Evolutionary conservation across 768 basidiomycete species (phyloP), one percentile per base, ranked within the genome.

Genomic region (Tylopilus sp.): DNA sequence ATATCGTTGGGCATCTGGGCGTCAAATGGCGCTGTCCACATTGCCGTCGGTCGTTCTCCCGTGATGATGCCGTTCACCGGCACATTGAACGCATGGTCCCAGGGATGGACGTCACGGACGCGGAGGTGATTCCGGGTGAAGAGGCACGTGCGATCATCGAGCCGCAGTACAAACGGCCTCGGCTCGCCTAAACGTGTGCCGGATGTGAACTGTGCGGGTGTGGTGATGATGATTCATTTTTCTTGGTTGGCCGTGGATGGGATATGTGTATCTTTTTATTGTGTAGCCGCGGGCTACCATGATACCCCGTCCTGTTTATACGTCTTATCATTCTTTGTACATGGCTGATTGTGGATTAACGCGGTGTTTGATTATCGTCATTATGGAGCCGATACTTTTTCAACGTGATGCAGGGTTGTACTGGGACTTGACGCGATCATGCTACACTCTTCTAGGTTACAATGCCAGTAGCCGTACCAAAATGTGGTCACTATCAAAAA

Each of bases 31-130:
- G 40, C 43, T 69, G 67, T 23, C 59, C 59, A 12, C 61, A 61
- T 48, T 68, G 67, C 22, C 47, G 42, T 18, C 55, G 44, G 35
- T 51, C 53, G 48, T 60, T 69, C 20, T 68, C 67, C 46, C 67
- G 67, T 52, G 68, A 70, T 15, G 67, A 68, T 52, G 68, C 67
- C 31, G 62, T 68, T 38, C 59, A 60, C 43, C 61, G 67, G 6
- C 67, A 68, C 45, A 57, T 69, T 21, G 64, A 68, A 53, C 66
- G 66, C 46, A 59, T 66, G 58, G 41, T 22, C 20, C 57, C 58
- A 18, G 57, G 53, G n/a, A 57, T 56, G 59, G 53, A 60, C 23
- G 57, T 51, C 30, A 52, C 55, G 39, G 65, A 60, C 13, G 57
- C 54, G 3, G 67, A 65, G 30, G 65, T 67, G 20, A 26, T 65